These are phyloP conservation scores for Pisolithus microcarpus DNA, from an alignment of 768 basidiomycete species.

Conservation along the genomic window DNA sequence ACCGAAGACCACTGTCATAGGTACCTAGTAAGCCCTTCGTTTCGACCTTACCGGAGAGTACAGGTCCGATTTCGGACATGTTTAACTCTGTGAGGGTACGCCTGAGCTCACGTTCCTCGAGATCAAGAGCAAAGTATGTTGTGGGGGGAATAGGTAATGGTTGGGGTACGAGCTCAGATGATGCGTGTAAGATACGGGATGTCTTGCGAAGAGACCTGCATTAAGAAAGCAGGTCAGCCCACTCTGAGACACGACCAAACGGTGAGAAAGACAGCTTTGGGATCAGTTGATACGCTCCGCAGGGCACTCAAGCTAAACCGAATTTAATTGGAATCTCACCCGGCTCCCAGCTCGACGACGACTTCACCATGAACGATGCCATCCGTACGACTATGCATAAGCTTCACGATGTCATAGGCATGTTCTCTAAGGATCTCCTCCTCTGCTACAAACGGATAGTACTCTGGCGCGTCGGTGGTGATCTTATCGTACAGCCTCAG, in stretches of 20 bases:
- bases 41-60: constrained; percentile 63
- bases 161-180: constrained; percentile 48
- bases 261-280: neutral
- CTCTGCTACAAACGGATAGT: constrained; percentile 88
- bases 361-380: constrained; percentile 40
- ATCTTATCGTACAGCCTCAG: constrained; percentile 82
- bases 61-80: constrained; percentile 51
- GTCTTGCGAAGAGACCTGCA: constrained; percentile 81
- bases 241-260: neutral
- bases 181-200: constrained; percentile 67
- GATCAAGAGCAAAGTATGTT: constrained; percentile 89
- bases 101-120: constrained; percentile 79
- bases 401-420: constrained; percentile 64
- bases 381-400: constrained; percentile 48
- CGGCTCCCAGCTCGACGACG: constrained; percentile 89
- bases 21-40: constrained; percentile 87
- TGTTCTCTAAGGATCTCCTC: constrained; percentile 73
- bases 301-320: constrained; percentile 9
- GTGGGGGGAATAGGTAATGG: constrained; percentile 48
- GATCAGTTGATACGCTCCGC: neutral
- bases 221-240: neutral
- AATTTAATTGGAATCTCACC: constrained; percentile 44
- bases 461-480: constrained; percentile 70
- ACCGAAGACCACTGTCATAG: constrained; percentile 83
- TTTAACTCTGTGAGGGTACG: constrained; percentile 69